Percentiles rank a stretch among this genome's conserved stretches.
Evolutionary conservation across 306 rosid genomes (phyloP).

Genomic region (Acacia crassicarpa): DNA sequence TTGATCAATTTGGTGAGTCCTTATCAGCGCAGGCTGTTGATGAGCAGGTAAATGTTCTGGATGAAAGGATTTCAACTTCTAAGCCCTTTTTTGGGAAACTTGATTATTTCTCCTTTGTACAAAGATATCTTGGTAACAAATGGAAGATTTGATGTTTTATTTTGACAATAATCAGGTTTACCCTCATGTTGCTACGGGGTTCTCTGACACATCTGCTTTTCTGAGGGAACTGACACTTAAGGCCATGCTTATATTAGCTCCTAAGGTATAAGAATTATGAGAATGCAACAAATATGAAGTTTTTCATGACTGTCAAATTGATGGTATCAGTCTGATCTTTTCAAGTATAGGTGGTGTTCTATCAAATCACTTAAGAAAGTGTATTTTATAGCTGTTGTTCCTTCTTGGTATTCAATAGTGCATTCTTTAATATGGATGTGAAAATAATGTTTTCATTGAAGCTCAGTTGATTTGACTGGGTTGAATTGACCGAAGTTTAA

Average conservation of each 20-base stretch:
- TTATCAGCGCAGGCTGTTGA: slow-evolving; percentile 87
- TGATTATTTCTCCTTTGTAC: slow-evolving; percentile 10
- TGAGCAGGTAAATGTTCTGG: slow-evolving; percentile 64
- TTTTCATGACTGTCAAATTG: slow-evolving; percentile 13
- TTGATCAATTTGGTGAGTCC: slow-evolving; percentile 93
- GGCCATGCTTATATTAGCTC: slow-evolving; percentile 92
- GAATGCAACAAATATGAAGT: not conserved
- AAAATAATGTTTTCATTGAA: not conserved
- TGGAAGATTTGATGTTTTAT: slow-evolving; percentile 28
- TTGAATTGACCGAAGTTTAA: not conserved
- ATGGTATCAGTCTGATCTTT: slow-evolving; percentile 14
- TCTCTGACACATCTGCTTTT: slow-evolving; percentile 94
- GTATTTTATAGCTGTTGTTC: not conserved
- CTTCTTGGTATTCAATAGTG: slow-evolving; percentile 4
- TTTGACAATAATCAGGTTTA: slow-evolving; percentile 66
- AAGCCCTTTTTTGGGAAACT: not conserved
- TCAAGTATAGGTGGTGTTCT: slow-evolving; percentile 18
- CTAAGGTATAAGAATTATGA: slow-evolving; percentile 60
- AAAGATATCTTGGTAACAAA: slow-evolving; percentile 12
- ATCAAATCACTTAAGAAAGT: slow-evolving; percentile 7
- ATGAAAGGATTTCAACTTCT: slow-evolving; percentile 19
- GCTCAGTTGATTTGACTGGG: not conserved
- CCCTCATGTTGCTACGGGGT: slow-evolving; percentile 93
- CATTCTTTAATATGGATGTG: not conserved
- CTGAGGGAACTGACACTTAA: slow-evolving; percentile 94